Evolutionary conservation across 1,139 yeast species (phyloP).

Genomic region (Magnusiomyces sp.): DNA sequence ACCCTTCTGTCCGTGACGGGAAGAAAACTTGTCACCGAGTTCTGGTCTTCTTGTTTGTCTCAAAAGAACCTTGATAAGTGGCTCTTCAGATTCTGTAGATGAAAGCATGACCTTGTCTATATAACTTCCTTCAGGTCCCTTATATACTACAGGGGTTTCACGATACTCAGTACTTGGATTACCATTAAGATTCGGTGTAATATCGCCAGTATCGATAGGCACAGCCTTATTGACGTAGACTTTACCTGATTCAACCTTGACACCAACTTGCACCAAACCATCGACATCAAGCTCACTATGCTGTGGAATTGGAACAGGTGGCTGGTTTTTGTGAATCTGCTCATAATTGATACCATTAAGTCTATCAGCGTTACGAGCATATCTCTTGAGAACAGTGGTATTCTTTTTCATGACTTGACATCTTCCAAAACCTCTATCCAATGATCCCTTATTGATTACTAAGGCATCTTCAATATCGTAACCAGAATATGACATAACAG

Average conservation of each 20-base stretch:
- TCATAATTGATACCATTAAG: conserved; percentile 87
- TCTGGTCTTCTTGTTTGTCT: conserved; percentile 98
- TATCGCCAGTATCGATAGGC: conserved; percentile 77
- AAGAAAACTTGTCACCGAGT: conserved; percentile 92
- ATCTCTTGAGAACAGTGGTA: conserved; percentile 79
- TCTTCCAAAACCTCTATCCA: conserved; percentile 96
- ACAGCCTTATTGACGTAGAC: conserved; percentile 88
- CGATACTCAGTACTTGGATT: conserved; percentile 45
- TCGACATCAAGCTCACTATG: conserved; percentile 86
- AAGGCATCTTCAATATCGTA: conserved; percentile 99
- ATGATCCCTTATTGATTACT: conserved; percentile 82
- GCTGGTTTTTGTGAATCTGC: conserved; percentile 32
- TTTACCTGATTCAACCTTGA: conserved; percentile 83
- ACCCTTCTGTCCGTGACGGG: conserved; percentile 98
- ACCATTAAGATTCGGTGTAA: conserved; percentile 21
- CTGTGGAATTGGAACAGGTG: conserved; percentile 62
- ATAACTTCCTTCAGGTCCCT: conserved; percentile 92
- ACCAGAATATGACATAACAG: conserved; percentile 98
- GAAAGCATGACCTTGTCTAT: conserved; percentile 98
- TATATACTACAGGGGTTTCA: conserved; percentile 84
- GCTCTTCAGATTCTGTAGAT: conserved; percentile 90
- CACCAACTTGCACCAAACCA: conserved; percentile 96
- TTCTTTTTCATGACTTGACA: conserved; percentile 96
- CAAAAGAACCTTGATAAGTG: conserved; percentile 78
- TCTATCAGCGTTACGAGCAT: conserved; percentile 88